These are phyloP conservation scores for Colletotrichum neosansevieriae DNA, from an alignment of 2,329 filamentous ascomycete genomes.

Conservation along the genomic window DNA sequence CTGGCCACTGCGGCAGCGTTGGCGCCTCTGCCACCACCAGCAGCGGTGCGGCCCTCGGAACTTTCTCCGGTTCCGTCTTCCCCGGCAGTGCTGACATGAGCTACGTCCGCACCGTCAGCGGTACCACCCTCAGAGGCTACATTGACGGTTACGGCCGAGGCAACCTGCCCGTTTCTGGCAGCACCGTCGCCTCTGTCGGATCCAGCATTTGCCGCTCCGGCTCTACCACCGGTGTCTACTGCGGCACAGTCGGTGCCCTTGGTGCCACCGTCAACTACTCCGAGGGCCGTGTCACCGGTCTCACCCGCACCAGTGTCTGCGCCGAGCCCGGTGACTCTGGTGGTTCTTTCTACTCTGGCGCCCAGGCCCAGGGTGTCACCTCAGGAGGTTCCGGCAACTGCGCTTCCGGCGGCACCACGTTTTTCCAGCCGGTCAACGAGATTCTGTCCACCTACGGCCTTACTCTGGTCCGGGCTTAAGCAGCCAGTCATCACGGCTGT, in stretches of 20 bases:
- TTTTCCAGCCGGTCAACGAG: slow-evolving; percentile 57
- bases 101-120: slow-evolving; percentile 51
- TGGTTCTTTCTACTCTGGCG: slow-evolving; percentile 54
- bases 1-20: slow-evolving; percentile 53
- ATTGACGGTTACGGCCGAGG: slow-evolving; percentile 52
- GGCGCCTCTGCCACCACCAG: slow-evolving; percentile 49
- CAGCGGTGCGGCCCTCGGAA: slow-evolving; percentile 49
- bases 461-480: slow-evolving; percentile 45
- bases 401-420: slow-evolving; percentile 51
- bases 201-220: slow-evolving; percentile 56
- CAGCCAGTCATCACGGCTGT: neutral
- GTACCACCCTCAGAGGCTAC: slow-evolving; percentile 49
- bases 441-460: slow-evolving; percentile 54
- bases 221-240: slow-evolving; percentile 55
- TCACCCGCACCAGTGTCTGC: slow-evolving; percentile 55
- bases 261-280: slow-evolving; percentile 54
- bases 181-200: slow-evolving; percentile 51
- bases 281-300: slow-evolving; percentile 53
- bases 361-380: slow-evolving; percentile 57
- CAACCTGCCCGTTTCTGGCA: slow-evolving; percentile 51
- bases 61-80: slow-evolving; percentile 53
- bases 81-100: slow-evolving; percentile 54
- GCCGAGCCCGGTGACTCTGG: slow-evolving; percentile 57
- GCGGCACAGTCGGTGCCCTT: slow-evolving; percentile 51
- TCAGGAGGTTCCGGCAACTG: slow-evolving; percentile 56